phyloP scores from a whole-genome alignment of 2,329 filamentous ascomycete species.

The Pestalotiopsis fici region DNA sequence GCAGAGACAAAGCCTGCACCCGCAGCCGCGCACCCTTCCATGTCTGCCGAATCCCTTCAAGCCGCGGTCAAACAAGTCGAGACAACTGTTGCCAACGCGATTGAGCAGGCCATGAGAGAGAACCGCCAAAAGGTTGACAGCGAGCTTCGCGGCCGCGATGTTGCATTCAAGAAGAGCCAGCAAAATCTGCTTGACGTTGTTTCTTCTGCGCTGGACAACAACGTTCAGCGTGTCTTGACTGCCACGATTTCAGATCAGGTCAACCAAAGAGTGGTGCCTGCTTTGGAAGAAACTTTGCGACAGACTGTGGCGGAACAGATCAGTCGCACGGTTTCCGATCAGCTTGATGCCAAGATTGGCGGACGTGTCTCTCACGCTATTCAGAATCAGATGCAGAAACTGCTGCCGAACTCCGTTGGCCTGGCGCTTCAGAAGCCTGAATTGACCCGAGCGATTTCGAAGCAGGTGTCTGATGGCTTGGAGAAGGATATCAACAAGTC shows the following conservation, averaged over 20 bases:
- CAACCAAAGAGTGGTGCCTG: conserved; percentile 73
- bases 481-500: conserved; percentile 70
- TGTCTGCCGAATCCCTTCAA: conserved; percentile 48
- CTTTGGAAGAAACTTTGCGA: conserved; percentile 67
- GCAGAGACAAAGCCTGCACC: conserved; percentile 24
- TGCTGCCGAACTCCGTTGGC: conserved; percentile 67
- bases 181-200: conserved; percentile 58
- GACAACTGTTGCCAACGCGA: conserved; percentile 45
- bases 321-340: conserved; percentile 68
- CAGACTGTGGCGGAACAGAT: conserved; percentile 71
- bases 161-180: conserved; percentile 54
- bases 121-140: conserved; percentile 66
- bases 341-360: conserved; percentile 69
- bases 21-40: conserved; percentile 21
- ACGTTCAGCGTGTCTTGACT: conserved; percentile 71
- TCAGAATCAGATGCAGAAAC: conserved; percentile 71
- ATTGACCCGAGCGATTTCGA: conserved; percentile 70
- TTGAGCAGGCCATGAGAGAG: conserved; percentile 60
- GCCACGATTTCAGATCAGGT: conserved; percentile 78
- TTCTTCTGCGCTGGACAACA: conserved; percentile 61
- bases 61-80: conserved; percentile 56
- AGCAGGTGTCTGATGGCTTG: conserved; percentile 70
- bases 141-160: conserved; percentile 58
- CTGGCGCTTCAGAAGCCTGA: conserved; percentile 74
- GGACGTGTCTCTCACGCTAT: conserved; percentile 66